Conservation (phyloP, 805 yeast species). For the Candida taoyuanica region DNA sequence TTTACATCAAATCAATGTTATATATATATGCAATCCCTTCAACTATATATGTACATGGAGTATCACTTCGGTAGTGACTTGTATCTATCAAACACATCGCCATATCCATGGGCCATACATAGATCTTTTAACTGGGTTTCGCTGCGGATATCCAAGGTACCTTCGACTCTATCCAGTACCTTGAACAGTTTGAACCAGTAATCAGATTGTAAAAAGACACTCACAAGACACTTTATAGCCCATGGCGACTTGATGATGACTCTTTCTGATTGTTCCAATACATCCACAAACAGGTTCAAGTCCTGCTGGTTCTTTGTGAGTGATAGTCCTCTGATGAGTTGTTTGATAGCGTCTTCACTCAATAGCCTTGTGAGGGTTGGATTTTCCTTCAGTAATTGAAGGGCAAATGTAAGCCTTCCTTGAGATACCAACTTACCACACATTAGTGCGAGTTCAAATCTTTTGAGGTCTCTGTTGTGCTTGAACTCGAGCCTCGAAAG, state of each 20-base stretch:
- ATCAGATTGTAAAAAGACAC: constrained; percentile 5
- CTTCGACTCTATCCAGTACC: constrained; percentile 1
- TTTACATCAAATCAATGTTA: too few species aligned
- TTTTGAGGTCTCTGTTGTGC: constrained; percentile 7
- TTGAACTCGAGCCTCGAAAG: constrained; percentile 3
- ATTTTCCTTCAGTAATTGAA: constrained; percentile 5
- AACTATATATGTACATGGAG: not conserved
- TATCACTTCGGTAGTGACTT: not conserved
- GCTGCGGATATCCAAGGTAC: not conserved
- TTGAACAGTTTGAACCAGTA: constrained; percentile 18
- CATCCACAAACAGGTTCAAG: constrained; percentile 1
- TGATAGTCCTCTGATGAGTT: constrained; percentile 7
- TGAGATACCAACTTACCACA: constrained; percentile 9
- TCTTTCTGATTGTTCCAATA: constrained; percentile 1
- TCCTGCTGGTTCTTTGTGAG: not conserved
- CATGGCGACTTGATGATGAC: not conserved
- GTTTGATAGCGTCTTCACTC: constrained; percentile 12
- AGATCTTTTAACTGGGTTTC: not conserved
- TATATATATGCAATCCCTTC: too few species aligned
- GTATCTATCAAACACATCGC: not conserved
- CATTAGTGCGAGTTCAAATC: constrained; percentile 15
- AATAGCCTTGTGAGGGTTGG: constrained; percentile 1
- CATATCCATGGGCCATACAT: not conserved
- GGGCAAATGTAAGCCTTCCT: constrained; percentile 4
- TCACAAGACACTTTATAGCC: constrained; percentile 3